Base-by-base conservation (phyloP, 75 land plant species). In the Pinus taeda region DNA sequence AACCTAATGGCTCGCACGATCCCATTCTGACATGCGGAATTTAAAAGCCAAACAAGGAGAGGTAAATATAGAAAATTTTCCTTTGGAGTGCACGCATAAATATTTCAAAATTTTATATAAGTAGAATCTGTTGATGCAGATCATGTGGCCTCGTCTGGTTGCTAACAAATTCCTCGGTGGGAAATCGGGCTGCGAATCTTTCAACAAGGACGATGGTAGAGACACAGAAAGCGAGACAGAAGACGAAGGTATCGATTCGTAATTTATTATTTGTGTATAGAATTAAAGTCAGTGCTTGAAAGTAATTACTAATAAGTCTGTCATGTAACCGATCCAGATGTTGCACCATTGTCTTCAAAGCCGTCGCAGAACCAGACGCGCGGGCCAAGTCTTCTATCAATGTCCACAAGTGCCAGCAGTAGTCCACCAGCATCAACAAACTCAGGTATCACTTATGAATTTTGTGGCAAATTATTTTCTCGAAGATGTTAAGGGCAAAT, bases 111-210 rank as follows among this genome's bases (percentile, higher is more conserved):
- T n/a, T 21, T 4, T 14, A 6, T 56, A 6, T 57, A 33, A 18
- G 8, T 74, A 21, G 64, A 7, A 7, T 56, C 17, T 53, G 9
- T 15, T 49, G 26, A 15, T 56, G 57, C 60, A 74, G 33, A 49
- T 6, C 7, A 84, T 82, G 79, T 84, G 87, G 86, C 86, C 86
- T 17, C 74, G 83, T 60, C 71, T 85, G 69, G 80, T 84, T 24
- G 86, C 84, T 9, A 88, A 78, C 64, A 88, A 88, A 63, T 60
- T 81, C 12, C 82, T 84, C 18, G 63, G 81, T 15, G 65, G 58
- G 69, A 77, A 78, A 71, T 18, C 82, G 62, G 76, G 81, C 57
- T 84, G 84, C 77, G 80, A 77, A 58, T 73, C 70, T 15, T 80
- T 75, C 57, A 79, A 72, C 5, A 49, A 49, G 9, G 73, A 81